Evolutionary conservation across 345 rosid genomes (phyloP).

Genomic region (Conringia planisiliqua): DNA sequence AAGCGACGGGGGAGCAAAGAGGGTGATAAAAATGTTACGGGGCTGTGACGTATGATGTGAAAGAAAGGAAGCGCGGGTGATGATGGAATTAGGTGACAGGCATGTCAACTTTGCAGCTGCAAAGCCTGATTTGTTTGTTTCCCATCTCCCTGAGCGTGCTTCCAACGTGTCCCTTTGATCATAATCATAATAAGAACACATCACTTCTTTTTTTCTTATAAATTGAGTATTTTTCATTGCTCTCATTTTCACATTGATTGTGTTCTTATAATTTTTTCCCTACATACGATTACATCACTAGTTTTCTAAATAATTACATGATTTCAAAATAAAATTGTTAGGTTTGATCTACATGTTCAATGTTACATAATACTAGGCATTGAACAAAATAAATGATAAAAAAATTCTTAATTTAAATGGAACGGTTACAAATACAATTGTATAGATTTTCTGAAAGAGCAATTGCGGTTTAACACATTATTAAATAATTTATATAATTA

Average conservation of each 20-base stretch:
- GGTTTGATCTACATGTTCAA: too few relatives aligned
- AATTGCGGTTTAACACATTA: too few relatives aligned
- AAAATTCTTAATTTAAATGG: too few relatives aligned
- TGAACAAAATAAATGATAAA: too few relatives aligned
- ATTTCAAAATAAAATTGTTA: too few relatives aligned
- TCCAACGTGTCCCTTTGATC: constrained; percentile 13
- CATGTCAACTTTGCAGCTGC: constrained; percentile 15
- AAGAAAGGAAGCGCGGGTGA: constrained; percentile 29
- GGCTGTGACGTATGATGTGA: constrained; percentile 14
- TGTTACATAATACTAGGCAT: too few relatives aligned
- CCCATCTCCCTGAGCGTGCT: constrained; percentile 18
- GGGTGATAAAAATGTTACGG: not conserved
- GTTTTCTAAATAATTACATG: not conserved
- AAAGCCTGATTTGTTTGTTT: constrained; percentile 24
- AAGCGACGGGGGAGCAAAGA: too few relatives aligned
- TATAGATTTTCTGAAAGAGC: too few relatives aligned
- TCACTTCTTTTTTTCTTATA: not conserved
- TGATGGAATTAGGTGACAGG: constrained; percentile 27
- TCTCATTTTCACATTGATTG: not conserved
- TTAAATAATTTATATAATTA: too few relatives aligned
- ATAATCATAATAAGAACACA: not conserved
- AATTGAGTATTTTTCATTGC: not conserved
- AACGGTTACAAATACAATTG: too few relatives aligned
- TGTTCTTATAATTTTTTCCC: not conserved
- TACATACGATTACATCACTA: not conserved